Conservation (phyloP, 371 early-diverging fungal genomes). For the Catenaria anguillulae region DNA sequence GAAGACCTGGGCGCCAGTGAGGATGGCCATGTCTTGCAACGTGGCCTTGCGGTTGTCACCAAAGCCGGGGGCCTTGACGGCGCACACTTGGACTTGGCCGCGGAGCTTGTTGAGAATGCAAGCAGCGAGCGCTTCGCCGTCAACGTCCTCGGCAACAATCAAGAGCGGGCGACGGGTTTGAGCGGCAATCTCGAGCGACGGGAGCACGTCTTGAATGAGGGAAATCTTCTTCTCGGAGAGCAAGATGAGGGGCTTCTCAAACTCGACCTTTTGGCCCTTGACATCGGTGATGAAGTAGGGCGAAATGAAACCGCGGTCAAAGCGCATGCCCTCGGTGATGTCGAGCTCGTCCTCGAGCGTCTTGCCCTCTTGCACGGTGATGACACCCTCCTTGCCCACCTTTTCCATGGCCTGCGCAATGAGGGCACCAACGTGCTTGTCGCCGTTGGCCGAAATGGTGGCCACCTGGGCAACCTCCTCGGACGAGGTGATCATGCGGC, state of each 20-base stretch:
- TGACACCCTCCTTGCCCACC: slow-evolving; percentile 98
- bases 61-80: slow-evolving; percentile 97
- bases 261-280: slow-evolving; percentile 93
- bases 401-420: slow-evolving; percentile 98
- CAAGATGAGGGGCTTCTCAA: slow-evolving; percentile 92
- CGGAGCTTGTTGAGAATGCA: slow-evolving; percentile 97
- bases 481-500: slow-evolving; percentile 77
- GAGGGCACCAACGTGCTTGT: slow-evolving; percentile 82
- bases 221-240: slow-evolving; percentile 95
- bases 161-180: slow-evolving; percentile 88
- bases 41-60: slow-evolving; percentile 98
- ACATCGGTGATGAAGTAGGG: slow-evolving; percentile 97
- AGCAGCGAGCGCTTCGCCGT: slow-evolving; percentile 96
- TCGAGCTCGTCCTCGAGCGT: slow-evolving; percentile 92
- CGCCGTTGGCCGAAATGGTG: slow-evolving; percentile 97
- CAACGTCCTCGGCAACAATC: slow-evolving; percentile 92
- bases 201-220: slow-evolving; percentile 80
- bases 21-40: slow-evolving; percentile 85
- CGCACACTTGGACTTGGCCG: slow-evolving; percentile 87
- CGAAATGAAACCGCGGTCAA: slow-evolving; percentile 96
- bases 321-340: slow-evolving; percentile 97
- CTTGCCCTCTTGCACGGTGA: slow-evolving; percentile 97
- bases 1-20: slow-evolving; percentile 89
- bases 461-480: slow-evolving; percentile 94
- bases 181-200: slow-evolving; percentile 86